These are phyloP conservation scores for Claviceps sp. DNA, from an alignment of 2,329 filamentous ascomycete species.

Conservation along the genomic window DNA sequence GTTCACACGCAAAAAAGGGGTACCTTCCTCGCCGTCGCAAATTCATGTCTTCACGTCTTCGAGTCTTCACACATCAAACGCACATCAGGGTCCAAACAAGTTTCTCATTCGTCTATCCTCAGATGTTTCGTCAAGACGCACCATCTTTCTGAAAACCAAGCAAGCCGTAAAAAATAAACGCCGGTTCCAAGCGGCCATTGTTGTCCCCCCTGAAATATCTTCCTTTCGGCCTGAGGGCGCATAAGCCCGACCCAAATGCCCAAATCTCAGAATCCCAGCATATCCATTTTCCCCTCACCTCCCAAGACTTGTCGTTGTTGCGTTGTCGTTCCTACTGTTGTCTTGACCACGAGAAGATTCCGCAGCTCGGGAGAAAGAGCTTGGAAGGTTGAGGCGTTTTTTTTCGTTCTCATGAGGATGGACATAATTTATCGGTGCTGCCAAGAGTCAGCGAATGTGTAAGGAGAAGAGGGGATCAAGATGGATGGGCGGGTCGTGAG, in stretches of 20 bases:
- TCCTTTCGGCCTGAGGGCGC: conserved; percentile 13
- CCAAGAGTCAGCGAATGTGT: not conserved
- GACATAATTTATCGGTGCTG: conserved; percentile 17
- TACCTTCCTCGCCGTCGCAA: not conserved
- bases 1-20: too few species aligned
- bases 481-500: not conserved
- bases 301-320: not conserved
- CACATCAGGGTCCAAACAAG: conserved; percentile 19
- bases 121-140: conserved; percentile 29
- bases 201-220: conserved; percentile 20
- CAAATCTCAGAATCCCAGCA: not conserved
- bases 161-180: conserved; percentile 32
- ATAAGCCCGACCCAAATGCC: not conserved
- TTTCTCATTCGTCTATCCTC: conserved; percentile 30
- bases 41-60: not conserved
- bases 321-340: not conserved
- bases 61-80: not conserved
- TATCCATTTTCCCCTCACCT: not conserved
- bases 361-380: too few species aligned
- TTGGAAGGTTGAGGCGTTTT: too few species aligned
- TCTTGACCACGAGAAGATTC: not conserved
- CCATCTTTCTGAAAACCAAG: conserved; percentile 30
- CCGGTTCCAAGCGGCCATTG: conserved; percentile 31
- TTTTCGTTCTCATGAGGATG: not conserved
- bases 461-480: not conserved